These are phyloP conservation scores for Daldinia sp. DNA, from an alignment of 2,329 filamentous ascomycete genomes.

Conservation along the genomic window DNA sequence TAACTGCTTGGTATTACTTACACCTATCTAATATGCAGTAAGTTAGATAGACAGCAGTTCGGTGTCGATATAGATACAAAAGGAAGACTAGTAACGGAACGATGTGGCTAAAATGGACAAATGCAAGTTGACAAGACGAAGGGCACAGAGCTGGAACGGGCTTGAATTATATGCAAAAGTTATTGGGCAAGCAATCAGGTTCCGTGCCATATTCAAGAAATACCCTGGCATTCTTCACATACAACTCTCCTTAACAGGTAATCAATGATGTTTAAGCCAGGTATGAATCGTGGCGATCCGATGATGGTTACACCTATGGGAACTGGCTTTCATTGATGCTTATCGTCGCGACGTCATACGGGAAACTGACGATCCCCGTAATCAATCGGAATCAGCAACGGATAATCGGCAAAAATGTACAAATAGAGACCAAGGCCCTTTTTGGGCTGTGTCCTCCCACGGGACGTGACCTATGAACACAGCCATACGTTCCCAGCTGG, in stretches of 20 bases:
- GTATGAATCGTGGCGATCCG: slow-evolving; percentile 32
- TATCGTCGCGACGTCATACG: slow-evolving; percentile 42
- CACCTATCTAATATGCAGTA: not conserved
- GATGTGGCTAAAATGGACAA: slow-evolving; percentile 7
- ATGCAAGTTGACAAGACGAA: slow-evolving; percentile 10
- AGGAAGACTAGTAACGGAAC: not conserved
- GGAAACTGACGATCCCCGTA: slow-evolving; percentile 28
- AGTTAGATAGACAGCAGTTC: not conserved
- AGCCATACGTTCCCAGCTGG: slow-evolving; percentile 51
- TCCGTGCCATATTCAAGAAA: slow-evolving; percentile 25
- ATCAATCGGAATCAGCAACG: slow-evolving; percentile 22
- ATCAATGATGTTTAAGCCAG: slow-evolving; percentile 28
- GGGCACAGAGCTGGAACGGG: slow-evolving; percentile 12
- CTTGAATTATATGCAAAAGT: slow-evolving; percentile 30
- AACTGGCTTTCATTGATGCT: slow-evolving; percentile 20
- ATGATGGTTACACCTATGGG: slow-evolving; percentile 28
- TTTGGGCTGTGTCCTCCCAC: slow-evolving; percentile 35
- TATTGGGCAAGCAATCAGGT: slow-evolving; percentile 25
- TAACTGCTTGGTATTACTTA: not conserved
- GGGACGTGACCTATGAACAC: slow-evolving; percentile 52
- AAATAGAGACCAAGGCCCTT: slow-evolving; percentile 23
- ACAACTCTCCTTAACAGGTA: slow-evolving; percentile 14
- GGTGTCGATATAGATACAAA: slow-evolving; percentile 13
- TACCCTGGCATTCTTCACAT: slow-evolving; percentile 35
- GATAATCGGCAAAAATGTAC: slow-evolving; percentile 36